A percentile compares a stretch with the other conserved stretches of the same genome.
phyloP scores from a whole-genome alignment of 1,284 basidiomycete genomes.

The Puccinia brachypodii region DNA sequence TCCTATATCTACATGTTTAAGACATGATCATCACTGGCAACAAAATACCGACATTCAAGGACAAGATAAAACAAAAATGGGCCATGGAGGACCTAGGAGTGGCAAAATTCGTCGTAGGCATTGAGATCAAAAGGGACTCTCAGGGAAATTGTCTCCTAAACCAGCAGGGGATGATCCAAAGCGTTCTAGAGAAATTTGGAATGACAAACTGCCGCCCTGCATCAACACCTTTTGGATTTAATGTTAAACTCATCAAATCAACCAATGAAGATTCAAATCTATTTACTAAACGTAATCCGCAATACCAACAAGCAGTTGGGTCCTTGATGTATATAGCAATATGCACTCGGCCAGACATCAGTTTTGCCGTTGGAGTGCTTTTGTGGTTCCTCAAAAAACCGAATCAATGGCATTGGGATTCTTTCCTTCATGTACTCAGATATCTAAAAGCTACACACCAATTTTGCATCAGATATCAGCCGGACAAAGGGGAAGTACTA shows the following conservation, averaged over 20 bases:
- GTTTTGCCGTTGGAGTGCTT: neutral
- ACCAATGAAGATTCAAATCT: neutral
- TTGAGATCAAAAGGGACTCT: neutral
- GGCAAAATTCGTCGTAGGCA: neutral
- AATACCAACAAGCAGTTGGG: neutral
- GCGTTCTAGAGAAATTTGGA: neutral
- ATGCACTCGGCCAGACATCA: conserved; percentile 1
- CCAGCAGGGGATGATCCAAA: neutral
- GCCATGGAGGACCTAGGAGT: neutral
- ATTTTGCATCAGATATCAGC: neutral
- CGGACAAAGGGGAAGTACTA: neutral
- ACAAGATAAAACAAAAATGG: neutral
- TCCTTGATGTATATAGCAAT: conserved; percentile 4
- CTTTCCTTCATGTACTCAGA: neutral
- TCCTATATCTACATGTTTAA: neutral
- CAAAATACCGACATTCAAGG: neutral
- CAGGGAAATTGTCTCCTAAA: neutral
- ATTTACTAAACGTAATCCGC: neutral
- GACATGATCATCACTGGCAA: neutral
- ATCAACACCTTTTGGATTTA: too few relatives aligned
- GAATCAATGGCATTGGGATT: neutral
- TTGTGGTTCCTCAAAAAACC: conserved; percentile 1
- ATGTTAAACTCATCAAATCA: neutral
- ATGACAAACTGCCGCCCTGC: neutral
- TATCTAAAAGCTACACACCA: neutral